Conservation (phyloP, 1,139 yeast genomes). For the Suhomyces chickasaworum region DNA sequence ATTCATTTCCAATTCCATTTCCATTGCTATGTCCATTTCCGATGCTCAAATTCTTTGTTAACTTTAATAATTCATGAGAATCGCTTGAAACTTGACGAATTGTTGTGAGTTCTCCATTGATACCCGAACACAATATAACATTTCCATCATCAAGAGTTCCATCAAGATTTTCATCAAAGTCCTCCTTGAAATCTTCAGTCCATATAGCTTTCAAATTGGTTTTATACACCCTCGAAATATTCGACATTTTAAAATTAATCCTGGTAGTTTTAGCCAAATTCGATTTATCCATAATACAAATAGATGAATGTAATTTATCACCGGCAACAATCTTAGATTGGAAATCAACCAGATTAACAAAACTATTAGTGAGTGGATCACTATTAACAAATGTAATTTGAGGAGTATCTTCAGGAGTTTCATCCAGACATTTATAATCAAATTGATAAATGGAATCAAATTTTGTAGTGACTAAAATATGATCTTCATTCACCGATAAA, state of each 20-base stretch:
- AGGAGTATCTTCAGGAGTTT: conserved; percentile 7
- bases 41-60: conserved; percentile 15
- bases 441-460: conserved; percentile 43
- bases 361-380: conserved; percentile 41
- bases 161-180: too few species aligned
- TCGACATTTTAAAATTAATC: conserved; percentile 30
- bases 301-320: conserved; percentile 44
- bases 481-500: conserved; percentile 26
- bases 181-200: too few species aligned
- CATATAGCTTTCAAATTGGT: conserved; percentile 39
- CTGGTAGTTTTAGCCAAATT: conserved; percentile 8
- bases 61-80: conserved; percentile 17
- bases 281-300: conserved; percentile 30
- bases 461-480: conserved; percentile 37
- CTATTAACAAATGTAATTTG: conserved; percentile 22
- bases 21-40: too few species aligned
- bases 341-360: conserved; percentile 40
- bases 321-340: conserved; percentile 35
- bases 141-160: too few species aligned
- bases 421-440: conserved; percentile 14
- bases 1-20: conserved; percentile 5
- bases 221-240: conserved; percentile 45
- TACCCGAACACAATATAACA: conserved; percentile 42
- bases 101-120: conserved; percentile 51
- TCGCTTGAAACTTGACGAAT: conserved; percentile 22